phyloP scores from a whole-genome alignment of 2,329 filamentous ascomycete genomes.

The Sporothrix protearum region DNA sequence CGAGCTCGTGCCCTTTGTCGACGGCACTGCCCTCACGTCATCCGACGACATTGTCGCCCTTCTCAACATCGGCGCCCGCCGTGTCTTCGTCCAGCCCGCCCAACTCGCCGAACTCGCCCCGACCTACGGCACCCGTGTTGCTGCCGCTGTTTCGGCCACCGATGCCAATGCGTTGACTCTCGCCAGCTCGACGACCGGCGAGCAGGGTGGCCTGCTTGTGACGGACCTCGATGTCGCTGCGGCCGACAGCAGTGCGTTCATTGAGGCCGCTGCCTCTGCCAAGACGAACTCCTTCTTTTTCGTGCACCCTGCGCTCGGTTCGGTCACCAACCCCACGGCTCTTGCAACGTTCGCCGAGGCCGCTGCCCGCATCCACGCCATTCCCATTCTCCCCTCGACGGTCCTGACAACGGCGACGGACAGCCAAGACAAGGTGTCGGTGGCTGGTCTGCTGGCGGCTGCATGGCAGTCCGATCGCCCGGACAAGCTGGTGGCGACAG shows the following conservation, averaged over 20 bases:
- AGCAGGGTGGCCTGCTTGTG: constrained; percentile 51
- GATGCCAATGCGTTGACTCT: constrained; percentile 25
- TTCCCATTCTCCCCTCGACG: constrained; percentile 71
- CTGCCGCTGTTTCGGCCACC: constrained; percentile 46
- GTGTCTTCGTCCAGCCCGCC: constrained; percentile 72
- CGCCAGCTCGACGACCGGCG: constrained; percentile 38
- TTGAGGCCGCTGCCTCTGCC: constrained; percentile 44
- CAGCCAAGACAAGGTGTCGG: constrained; percentile 58
- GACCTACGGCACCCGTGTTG: constrained; percentile 52
- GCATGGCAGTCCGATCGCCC: constrained; percentile 76
- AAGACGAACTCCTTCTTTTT: constrained; percentile 47
- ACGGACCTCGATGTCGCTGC: constrained; percentile 50
- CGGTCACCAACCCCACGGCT: constrained; percentile 32
- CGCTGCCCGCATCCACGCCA: constrained; percentile 52
- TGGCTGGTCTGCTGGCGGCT: constrained; percentile 67
- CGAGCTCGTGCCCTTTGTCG: constrained; percentile 65
- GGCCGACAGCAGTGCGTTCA: constrained; percentile 35
- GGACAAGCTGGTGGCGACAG: constrained; percentile 81
- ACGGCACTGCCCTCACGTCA: constrained; percentile 66
- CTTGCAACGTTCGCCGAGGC: constrained; percentile 47
- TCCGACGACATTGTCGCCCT: constrained; percentile 72
- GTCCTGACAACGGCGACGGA: constrained; percentile 69
- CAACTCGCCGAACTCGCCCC: constrained; percentile 59
- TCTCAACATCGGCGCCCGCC: constrained; percentile 79
- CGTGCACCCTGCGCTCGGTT: constrained; percentile 48